These are phyloP conservation scores for Volutella citrinella DNA, from an alignment of 2,329 filamentous ascomycete species.

Conservation along the genomic window DNA sequence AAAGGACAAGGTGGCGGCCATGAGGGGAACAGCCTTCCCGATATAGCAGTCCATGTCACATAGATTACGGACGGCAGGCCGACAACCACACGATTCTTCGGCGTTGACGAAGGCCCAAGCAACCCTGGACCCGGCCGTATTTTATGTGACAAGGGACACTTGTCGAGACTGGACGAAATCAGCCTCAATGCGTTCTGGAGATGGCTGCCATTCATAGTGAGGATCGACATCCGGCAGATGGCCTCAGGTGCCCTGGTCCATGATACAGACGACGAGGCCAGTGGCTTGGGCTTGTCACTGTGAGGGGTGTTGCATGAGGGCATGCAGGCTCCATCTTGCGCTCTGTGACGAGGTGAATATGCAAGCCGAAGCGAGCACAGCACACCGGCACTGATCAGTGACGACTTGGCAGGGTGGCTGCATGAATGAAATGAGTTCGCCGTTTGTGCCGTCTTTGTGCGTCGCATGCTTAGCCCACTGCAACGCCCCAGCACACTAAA, in stretches of 20 bases:
- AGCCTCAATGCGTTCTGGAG: slow-evolving; percentile 7
- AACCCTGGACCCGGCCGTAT: too few relatives aligned
- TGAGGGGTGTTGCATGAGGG: too few relatives aligned
- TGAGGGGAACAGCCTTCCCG: slow-evolving; percentile 5
- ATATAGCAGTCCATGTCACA: slow-evolving; percentile 9
- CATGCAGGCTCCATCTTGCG: too few relatives aligned
- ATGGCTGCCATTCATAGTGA: slow-evolving; percentile 15
- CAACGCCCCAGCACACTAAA: too few relatives aligned
- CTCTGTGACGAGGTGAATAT: too few relatives aligned
- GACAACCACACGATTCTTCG: slow-evolving; percentile 8
- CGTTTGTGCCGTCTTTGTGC: slow-evolving; percentile 25
- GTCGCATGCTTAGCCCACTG: too few relatives aligned
- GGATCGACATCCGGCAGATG: slow-evolving; percentile 20
- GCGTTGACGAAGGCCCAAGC: slow-evolving; percentile 13
- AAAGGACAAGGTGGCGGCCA: not conserved
- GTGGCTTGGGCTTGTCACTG: slow-evolving; percentile 7
- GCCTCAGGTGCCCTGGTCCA: slow-evolving; percentile 6
- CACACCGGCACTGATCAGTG: too few relatives aligned
- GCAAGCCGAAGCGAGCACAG: too few relatives aligned
- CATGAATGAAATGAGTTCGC: slow-evolving; percentile 23
- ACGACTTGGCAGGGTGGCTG: slow-evolving; percentile 20
- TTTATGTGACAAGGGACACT: slow-evolving; percentile 12
- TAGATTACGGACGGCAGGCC: slow-evolving; percentile 4
- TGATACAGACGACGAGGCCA: slow-evolving; percentile 5
- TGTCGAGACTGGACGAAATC: slow-evolving; percentile 3